Percentiles rank a stretch among this genome's conserved stretches.
phyloP scores from a whole-genome alignment of 2,329 filamentous ascomycete genomes.

The Aureobasidium leucospermi region DNA sequence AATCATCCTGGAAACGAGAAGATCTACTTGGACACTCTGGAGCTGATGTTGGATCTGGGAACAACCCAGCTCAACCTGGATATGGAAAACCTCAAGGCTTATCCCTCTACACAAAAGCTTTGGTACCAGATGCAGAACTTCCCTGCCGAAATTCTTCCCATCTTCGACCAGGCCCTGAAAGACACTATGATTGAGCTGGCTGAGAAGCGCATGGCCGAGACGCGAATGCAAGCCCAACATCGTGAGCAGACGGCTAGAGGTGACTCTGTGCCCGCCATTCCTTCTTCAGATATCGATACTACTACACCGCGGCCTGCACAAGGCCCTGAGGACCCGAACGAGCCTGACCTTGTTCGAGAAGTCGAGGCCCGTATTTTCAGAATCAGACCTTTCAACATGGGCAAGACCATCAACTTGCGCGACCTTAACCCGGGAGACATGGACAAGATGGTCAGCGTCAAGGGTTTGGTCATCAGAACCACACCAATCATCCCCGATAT shows the following conservation, averaged over 20 bases:
- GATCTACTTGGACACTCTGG: conserved; percentile 76
- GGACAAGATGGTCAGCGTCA: conserved; percentile 91
- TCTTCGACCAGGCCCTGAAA: conserved; percentile 93
- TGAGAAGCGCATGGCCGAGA: conserved; percentile 65
- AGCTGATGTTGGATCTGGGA: conserved; percentile 84
- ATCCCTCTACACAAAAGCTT: conserved; percentile 84
- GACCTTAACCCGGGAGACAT: conserved; percentile 94
- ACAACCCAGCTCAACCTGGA: conserved; percentile 81
- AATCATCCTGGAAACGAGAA: conserved; percentile 66
- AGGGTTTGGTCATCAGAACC: conserved; percentile 89
- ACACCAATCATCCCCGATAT: conserved; percentile 97
- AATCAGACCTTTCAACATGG: conserved; percentile 81
- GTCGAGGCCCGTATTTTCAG: conserved; percentile 75
- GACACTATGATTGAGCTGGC: conserved; percentile 90
- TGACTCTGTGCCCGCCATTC: conserved; percentile 70
- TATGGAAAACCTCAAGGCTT: conserved; percentile 80
- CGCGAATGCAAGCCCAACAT: conserved; percentile 47
- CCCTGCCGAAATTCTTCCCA: conserved; percentile 88
- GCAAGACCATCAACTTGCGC: conserved; percentile 80
- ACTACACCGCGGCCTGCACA: conserved; percentile 31
- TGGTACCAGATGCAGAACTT: conserved; percentile 95
- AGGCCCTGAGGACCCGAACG: conserved; percentile 39
- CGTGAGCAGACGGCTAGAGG: conserved; percentile 31
- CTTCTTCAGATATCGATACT: conserved; percentile 57
- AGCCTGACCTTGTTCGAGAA: conserved; percentile 66